A percentile compares a stretch with the other conserved stretches of the same genome.
Evolutionary conservation across 108 stramenopile genomes (phyloP).

Genomic region (Fragilaria crotonensis): DNA sequence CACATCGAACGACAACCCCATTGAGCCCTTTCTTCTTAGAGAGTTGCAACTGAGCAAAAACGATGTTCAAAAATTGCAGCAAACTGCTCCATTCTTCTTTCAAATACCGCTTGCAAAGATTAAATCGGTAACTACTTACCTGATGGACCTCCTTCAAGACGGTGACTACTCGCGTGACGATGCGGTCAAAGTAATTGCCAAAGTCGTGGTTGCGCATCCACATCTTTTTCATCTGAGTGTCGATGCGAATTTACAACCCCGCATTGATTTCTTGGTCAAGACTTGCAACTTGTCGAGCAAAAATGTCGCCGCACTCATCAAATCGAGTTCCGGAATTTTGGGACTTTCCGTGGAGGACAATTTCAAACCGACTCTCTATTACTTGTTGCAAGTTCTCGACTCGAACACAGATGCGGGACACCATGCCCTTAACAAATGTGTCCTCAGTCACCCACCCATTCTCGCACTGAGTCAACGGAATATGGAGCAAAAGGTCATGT

Average conservation of each 20-base stretch:
- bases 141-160: slow-evolving; percentile 16
- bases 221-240: slow-evolving; percentile 52
- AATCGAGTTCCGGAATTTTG: slow-evolving; percentile 30
- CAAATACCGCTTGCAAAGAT: slow-evolving; percentile 40
- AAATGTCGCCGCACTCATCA: slow-evolving; percentile 26
- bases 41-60: slow-evolving; percentile 27
- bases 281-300: slow-evolving; percentile 19
- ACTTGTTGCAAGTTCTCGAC: slow-evolving; percentile 18
- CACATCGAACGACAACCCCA: slow-evolving; percentile 4
- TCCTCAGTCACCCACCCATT: slow-evolving; percentile 62
- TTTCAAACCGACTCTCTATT: slow-evolving; percentile 38
- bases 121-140: slow-evolving; percentile 27
- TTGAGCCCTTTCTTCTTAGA: slow-evolving; percentile 21
- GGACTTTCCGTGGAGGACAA: slow-evolving; percentile 43
- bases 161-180: slow-evolving; percentile 4
- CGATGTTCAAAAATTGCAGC: slow-evolving; percentile 36
- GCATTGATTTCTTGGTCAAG: slow-evolving; percentile 33
- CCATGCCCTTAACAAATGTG: slow-evolving; percentile 31
- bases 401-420: neutral
- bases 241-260: slow-evolving; percentile 47
- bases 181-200: slow-evolving; percentile 20
- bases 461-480: slow-evolving; percentile 53
- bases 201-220: slow-evolving; percentile 39
- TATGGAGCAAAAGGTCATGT: slow-evolving; percentile 44
- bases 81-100: slow-evolving; percentile 48